Base-by-base conservation (phyloP, 2,329 filamentous ascomycete species). In the Graphiopsis chlorocephala region DNA sequence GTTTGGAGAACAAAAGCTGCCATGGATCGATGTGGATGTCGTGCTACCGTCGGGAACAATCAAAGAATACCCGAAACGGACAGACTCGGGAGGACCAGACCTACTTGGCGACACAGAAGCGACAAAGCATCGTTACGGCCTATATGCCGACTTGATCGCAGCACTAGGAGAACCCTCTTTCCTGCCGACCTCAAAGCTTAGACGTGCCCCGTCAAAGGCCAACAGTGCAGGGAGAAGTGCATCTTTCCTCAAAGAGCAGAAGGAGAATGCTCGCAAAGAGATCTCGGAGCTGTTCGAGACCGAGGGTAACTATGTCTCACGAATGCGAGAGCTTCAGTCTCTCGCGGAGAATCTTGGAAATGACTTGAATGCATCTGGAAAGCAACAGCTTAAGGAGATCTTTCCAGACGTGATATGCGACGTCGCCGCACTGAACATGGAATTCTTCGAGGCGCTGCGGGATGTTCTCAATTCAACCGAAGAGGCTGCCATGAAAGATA, bases 251-350 rank as follows among this genome's bases (percentile, higher is more conserved):
- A 88, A 88, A 70, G 88, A 90, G 64, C 92, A 97, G 73, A 96
- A 96, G 74, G 85, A 93, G 70, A 90, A 90, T 61, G 81, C 97
- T 69, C 88, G 93, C 47, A 90, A 93, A 77, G 94, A 97, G 76
- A 88, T 99, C 83, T 88, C 87, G 65, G 95, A 99, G 76, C 80
- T 98, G 66, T 86, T 97, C 35, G 91, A 96, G 72, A 99, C 95
- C 0, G 95, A 99, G 76, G 92, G 95, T 75, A 89, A 92, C 76
- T 99, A 98, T 77, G 92, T 99, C 48, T 84, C 86, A 71, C 69
- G 73, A 10, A 52, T 76, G 50, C 63, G 61, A n/a, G 97, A 98
- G 77, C 79, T 99, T 64, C 87, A 91, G 67, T 91, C 95, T 69
- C 80, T 99, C 66, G 90, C 97, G 48, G 87, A 90, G 68, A 87